These are phyloP conservation scores for Colletotrichum falcatum DNA, from an alignment of 2,329 filamentous ascomycete species.

Conservation along the genomic window DNA sequence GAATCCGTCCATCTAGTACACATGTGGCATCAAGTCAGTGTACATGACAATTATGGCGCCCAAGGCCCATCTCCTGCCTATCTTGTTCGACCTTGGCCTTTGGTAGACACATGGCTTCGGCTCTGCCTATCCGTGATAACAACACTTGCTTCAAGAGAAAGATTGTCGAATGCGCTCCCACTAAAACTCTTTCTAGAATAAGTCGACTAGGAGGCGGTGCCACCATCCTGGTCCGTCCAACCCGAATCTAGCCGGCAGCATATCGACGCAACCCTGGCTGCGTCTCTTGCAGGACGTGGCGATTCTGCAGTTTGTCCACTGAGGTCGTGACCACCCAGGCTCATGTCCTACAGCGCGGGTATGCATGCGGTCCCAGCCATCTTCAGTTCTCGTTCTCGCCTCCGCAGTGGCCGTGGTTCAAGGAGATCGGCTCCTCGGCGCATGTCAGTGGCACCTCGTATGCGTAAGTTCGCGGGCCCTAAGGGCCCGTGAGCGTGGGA, in stretches of 20 bases:
- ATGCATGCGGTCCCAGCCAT: background rate
- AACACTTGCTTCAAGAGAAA: background rate
- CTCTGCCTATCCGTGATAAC: slow-evolving; percentile 5
- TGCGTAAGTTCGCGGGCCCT: background rate
- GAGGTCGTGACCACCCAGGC: background rate
- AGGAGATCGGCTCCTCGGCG: slow-evolving; percentile 8
- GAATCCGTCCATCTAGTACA: slow-evolving; percentile 7
- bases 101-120: background rate
- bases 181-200: background rate
- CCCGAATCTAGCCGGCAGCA: background rate
- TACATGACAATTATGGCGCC: background rate
- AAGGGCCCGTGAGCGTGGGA: slow-evolving; percentile 6
- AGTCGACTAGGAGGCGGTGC: slow-evolving; percentile 1
- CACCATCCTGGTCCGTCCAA: background rate
- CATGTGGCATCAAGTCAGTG: slow-evolving; percentile 2
- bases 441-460: background rate
- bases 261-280: background rate
- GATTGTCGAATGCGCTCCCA: background rate
- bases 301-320: background rate
- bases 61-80: background rate
- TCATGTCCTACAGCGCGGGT: background rate
- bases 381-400: background rate
- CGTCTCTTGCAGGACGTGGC: background rate
- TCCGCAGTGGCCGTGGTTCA: background rate
- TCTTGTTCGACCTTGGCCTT: background rate